phyloP scores from a whole-genome alignment of 495 filamentous ascomycete genomes.

The Neurospora intermedia region DNA sequence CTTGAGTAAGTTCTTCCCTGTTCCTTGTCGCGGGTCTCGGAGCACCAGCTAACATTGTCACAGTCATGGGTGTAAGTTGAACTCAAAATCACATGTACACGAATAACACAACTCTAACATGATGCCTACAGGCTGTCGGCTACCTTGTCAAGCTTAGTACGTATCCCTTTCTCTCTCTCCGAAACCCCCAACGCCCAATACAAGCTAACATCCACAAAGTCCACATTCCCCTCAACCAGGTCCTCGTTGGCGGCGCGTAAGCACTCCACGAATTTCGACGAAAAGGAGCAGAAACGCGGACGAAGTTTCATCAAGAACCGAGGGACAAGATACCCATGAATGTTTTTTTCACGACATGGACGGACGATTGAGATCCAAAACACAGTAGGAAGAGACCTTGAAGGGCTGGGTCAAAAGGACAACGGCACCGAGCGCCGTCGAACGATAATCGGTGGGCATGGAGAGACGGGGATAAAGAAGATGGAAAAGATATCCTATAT shows the following conservation, averaged over 20 bases:
- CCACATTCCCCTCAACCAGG: slow-evolving; percentile 35
- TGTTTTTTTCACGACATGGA: background rate
- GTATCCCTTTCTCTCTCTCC: background rate
- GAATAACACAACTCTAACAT: background rate
- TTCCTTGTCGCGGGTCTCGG: background rate
- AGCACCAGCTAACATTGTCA: background rate
- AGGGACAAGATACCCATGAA: background rate
- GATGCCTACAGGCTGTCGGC: slow-evolving; percentile 43
- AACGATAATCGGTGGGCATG: background rate
- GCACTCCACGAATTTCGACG: background rate
- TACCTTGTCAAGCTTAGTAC: slow-evolving; percentile 90
- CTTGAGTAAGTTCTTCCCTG: slow-evolving; percentile 13
- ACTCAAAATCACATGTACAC: background rate
- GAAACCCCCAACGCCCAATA: background rate
- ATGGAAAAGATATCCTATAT: background rate
- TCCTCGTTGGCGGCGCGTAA: slow-evolving; percentile 37
- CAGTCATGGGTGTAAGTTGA: slow-evolving; percentile 18
- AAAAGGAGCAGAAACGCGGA: background rate
- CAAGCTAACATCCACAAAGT: slow-evolving; percentile 9
- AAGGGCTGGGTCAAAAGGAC: background rate
- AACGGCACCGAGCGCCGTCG: background rate
- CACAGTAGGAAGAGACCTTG: background rate
- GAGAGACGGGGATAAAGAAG: background rate
- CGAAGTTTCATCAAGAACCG: background rate
- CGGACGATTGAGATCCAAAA: background rate